Base-by-base conservation (phyloP, 148 eudicot species). In the Cornus suecica region DNA sequence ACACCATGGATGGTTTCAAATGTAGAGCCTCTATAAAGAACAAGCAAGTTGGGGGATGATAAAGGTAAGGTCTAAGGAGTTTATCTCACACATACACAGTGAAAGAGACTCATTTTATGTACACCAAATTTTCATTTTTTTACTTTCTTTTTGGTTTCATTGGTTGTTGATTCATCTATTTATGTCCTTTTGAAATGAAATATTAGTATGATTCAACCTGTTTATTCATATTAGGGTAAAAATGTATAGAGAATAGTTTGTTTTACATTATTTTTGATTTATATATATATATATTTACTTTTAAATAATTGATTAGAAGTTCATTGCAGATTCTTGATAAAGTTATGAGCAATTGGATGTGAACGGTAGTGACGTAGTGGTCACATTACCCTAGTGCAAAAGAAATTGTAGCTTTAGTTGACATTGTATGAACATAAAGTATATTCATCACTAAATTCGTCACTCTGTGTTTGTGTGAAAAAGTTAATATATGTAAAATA, bases 21-120 rank as follows among this genome's bases (percentile, higher is more conserved):
- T 64, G 31, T 30, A 66, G 22, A 66, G 8, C n/a, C 13, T 31
- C 30, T 28, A 2, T 4, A 64, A 27, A 25, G 69, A 16, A 10
- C 69, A 66, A 42, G 20, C 41, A 22, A 73, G 29, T 41, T 73
- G 20, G 76, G 65, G 70, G 60, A 65, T 51, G 34, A 63, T 48
- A 65, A 29, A 66, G 71, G 70, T 66, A 62, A 24, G 2, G 22
- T 1, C 18, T 7, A 4, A 7, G 9, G 51, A 45, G 1, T 11
- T 4, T 45, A 11, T 45, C 51, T 0, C 0, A 7, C 61, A 54
- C 61, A 15, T 54, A 15, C n/a, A 54, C 1, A 54, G 22, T 54
- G 61, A 58, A 58, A 58, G n/a, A 58, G 24, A n/a, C 62, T 58
- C 62, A 18, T 58, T 58, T 6, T 4, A 58, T 2, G 62, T 58